Evolutionary conservation across 2,329 filamentous ascomycete genomes (phyloP), one percentile per base, ranked within the genome.

Genomic region (Penicillium sp.): DNA sequence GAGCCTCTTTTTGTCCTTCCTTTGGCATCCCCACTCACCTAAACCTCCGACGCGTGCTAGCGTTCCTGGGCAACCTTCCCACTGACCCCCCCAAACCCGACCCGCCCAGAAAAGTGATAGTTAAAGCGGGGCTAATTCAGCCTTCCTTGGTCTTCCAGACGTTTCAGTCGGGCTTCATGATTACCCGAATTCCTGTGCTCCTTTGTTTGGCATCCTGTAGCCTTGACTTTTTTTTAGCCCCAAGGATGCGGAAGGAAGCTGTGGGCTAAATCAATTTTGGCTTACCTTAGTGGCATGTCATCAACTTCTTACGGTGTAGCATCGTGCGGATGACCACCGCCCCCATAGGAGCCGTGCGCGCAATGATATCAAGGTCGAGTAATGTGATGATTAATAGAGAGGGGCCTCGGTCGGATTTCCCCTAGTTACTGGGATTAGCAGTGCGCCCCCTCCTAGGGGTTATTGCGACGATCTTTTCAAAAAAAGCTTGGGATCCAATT

Each of bases 271-370:
- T 55, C 59, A 63, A 55, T 60, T 60, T 39, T 65, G 63, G 59
- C 61, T 63, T 63, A 58, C 58, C 26, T 63, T 66, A 65, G 64
- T 53, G 62, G 49, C 60, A 64, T 65, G 63, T 66, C 64, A 65
- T 59, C 56, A 57, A 43, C 60, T 61, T 57, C 55, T 61, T 60
- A 63, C 61, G 59, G 63, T 65, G 64, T 65, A 64, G 57, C 55
- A 58, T 44, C 26, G 57, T 53, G 57, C 49, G 46, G 51, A 57
- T 57, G 55, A 54, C 39, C 50, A 57, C 47, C 35, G 46, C 42
- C 54, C 54, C 49, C 48, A 52, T 49, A 47, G 24, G 29, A 47
- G 37, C 54, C 50, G 42, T 52, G 54, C 57, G 37, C 56, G 11
- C 26, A 37, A 24, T 42, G 54, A 44, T 27, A 52, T 52, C 37